Conservation (phyloP, 768 basidiomycete genomes). For the Termitomyces sp. region DNA sequence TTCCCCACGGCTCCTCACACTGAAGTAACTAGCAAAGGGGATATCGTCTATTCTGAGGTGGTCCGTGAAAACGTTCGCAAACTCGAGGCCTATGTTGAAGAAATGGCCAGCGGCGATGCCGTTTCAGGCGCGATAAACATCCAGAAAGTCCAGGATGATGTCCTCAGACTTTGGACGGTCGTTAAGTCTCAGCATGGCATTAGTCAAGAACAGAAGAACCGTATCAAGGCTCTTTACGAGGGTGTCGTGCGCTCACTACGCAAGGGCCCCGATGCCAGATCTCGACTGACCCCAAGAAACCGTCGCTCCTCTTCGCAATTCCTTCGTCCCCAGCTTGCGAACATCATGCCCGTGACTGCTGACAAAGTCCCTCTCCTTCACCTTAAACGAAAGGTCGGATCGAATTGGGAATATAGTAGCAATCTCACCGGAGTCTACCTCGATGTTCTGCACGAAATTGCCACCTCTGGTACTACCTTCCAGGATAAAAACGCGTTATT, state of each 20-base stretch:
- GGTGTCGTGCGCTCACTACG: conserved; percentile 93
- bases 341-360: conserved; percentile 64
- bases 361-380: conserved; percentile 94
- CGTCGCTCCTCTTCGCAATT: conserved; percentile 96
- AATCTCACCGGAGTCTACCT: conserved; percentile 95
- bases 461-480: conserved; percentile 97
- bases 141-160: conserved; percentile 96
- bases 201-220: conserved; percentile 93
- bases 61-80: conserved; percentile 96
- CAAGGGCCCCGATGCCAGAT: conserved; percentile 62
- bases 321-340: conserved; percentile 85
- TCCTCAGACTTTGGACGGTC: conserved; percentile 94
- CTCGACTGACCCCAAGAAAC: conserved; percentile 52
- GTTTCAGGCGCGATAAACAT: conserved; percentile 83
- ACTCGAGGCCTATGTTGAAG: conserved; percentile 94
- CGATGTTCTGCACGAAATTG: conserved; percentile 96
- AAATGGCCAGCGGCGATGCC: conserved; percentile 96
- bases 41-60: conserved; percentile 92
- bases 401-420: conserved; percentile 94
- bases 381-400: conserved; percentile 94
- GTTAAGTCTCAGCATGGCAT: conserved; percentile 97
- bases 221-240: conserved; percentile 92
- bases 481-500: conserved; percentile 98
- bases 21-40: conserved; percentile 89
- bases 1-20: conserved; percentile 98